Evolutionary conservation across 768 basidiomycete species (phyloP).

Genomic region (Neoboletus subvelutipes): DNA sequence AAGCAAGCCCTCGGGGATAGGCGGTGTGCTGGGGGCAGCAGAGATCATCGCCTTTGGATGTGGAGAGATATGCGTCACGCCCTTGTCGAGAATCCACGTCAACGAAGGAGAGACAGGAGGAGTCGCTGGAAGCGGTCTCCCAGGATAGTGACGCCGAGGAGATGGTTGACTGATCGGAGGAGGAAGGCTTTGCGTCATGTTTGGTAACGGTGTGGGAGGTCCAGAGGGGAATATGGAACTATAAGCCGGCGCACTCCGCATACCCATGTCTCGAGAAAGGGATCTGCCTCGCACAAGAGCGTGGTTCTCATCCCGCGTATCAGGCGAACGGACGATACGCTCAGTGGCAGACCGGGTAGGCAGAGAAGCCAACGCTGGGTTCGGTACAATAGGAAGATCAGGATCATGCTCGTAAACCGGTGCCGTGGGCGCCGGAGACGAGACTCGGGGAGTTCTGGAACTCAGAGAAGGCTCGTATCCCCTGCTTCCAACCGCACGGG

Average conservation of each 20-base stretch:
- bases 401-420: slow-evolving; percentile 30
- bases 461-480: slow-evolving; percentile 11
- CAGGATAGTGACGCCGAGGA: slow-evolving; percentile 33
- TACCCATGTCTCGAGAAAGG: slow-evolving; percentile 31
- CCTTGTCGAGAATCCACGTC: slow-evolving; percentile 36
- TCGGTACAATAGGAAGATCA: slow-evolving; percentile 24
- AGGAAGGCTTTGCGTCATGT: slow-evolving; percentile 25
- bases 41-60: slow-evolving; percentile 23
- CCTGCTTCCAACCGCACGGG: slow-evolving; percentile 17
- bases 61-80: slow-evolving; percentile 6
- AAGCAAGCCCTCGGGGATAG: slow-evolving; percentile 49
- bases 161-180: slow-evolving; percentile 25
- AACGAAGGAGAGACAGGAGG: slow-evolving; percentile 33
- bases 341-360: slow-evolving; percentile 34
- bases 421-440: slow-evolving; percentile 23
- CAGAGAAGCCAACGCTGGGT: slow-evolving; percentile 15
- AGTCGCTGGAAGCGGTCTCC: slow-evolving; percentile 34
- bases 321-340: slow-evolving; percentile 31
- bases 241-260: slow-evolving; percentile 36
- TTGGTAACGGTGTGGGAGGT: slow-evolving; percentile 28
- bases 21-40: slow-evolving; percentile 29
- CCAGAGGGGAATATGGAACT: slow-evolving; percentile 35
- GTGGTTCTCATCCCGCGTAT: slow-evolving; percentile 28
- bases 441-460: slow-evolving; percentile 25
- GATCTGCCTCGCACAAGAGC: slow-evolving; percentile 32